A percentile compares a stretch with the other conserved stretches of the same genome.
Evolutionary conservation across 805 yeast species (phyloP).

Genomic region (Monosporozyma yasuniensis): DNA sequence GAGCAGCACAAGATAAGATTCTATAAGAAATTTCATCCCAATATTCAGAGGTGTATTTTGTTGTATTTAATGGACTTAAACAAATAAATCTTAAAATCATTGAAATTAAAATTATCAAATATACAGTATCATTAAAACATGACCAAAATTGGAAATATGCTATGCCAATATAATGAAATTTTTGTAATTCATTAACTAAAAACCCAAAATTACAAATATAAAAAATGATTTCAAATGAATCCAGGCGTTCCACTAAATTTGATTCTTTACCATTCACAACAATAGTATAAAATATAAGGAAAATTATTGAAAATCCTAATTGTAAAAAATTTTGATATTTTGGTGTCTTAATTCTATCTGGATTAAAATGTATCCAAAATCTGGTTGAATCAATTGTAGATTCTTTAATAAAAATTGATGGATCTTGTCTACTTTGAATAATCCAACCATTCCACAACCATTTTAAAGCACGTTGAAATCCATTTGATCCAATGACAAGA

Average conservation of each 20-base stretch:
- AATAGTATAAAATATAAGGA: constrained; percentile 53
- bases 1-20: constrained; percentile 70
- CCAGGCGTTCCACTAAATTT: constrained; percentile 29
- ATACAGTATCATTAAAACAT: constrained; percentile 66
- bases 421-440: constrained; percentile 61
- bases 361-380: constrained; percentile 59
- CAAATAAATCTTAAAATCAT: constrained; percentile 43
- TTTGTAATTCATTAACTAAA: constrained; percentile 56
- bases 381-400: constrained; percentile 47
- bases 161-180: constrained; percentile 68
- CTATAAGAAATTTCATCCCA: constrained; percentile 57
- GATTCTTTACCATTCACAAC: constrained; percentile 47
- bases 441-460: constrained; percentile 97
- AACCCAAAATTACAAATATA: constrained; percentile 61
- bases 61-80: constrained; percentile 20
- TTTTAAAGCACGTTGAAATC: constrained; percentile 76
- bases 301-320: constrained; percentile 55
- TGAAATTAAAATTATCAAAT: constrained; percentile 44
- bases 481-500: constrained; percentile 65
- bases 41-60: constrained; percentile 19
- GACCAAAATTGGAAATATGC: constrained; percentile 71
- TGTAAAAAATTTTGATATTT: constrained; percentile 70
- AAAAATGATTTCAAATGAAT: constrained; percentile 45
- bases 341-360: constrained; percentile 80
- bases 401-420: constrained; percentile 59